Base-by-base conservation (phyloP, 768 basidiomycete species). In the Termitomyces sp. region DNA sequence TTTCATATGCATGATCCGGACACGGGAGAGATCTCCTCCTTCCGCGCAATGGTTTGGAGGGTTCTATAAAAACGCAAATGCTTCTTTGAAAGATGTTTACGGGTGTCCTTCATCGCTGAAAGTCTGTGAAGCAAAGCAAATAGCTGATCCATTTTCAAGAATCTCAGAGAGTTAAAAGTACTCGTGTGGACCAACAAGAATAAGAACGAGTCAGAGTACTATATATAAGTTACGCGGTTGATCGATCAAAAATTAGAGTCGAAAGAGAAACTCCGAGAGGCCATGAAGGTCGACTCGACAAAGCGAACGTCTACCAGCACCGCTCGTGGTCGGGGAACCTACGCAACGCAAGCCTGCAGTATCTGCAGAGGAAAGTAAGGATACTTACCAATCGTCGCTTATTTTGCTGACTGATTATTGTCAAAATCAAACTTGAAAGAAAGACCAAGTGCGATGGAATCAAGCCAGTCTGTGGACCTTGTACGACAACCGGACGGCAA, bases 381-480 rank as follows among this genome's bases (percentile, higher is more conserved):
- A 52, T 32, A 38, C 40, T 57, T 32, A 38, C 40, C 56, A 40
- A 36, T 36, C 60, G 41, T 35, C 54, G 12, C 53, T 58, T 40
- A 50, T 14, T 53, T 32, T 63, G 50, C 8, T 50, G 13, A 13
- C 40, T 35, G 28, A 51, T 32, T 2, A 47, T 35, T 56, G 30
- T 33, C 20, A 48, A 18, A 18, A 20, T 23, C 41, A 43, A n/a
- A 43, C 35, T 44, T n/a, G 40, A 55, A 55, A 80, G 79, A 66
- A 80, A 79, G 63, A 76, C 72, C 13, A 79, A 76, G 64, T 82
- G 80, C 67, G 77, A 78, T 61, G 80, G 78, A 32, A 63, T 64
- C 46, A 76, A 75, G 61, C 80, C 80, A 41, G 65, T 73, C 33
- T 82, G 80, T 61, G 68, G 70, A 50, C 71, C 76, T 20, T 81